Evolutionary conservation across 2,329 filamentous ascomycete species (phyloP).

Genomic region (Exophiala sp.): DNA sequence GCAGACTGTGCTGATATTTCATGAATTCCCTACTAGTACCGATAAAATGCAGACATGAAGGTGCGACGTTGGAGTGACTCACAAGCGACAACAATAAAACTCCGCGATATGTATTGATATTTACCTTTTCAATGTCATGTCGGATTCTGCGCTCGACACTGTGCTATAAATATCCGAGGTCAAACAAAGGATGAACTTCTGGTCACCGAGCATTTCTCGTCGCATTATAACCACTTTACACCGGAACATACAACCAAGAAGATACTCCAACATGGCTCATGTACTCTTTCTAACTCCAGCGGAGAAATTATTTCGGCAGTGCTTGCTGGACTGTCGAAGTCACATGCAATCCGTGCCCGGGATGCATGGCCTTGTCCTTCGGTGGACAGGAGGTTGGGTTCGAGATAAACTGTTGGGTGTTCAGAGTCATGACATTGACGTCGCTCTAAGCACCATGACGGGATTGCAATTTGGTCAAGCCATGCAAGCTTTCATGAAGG

Average conservation of each 20-base stretch:
- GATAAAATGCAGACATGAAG: too few relatives aligned
- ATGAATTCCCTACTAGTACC: too few relatives aligned
- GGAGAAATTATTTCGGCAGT: slow-evolving; percentile 28
- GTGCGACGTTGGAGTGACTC: too few relatives aligned
- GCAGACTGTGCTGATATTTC: too few relatives aligned
- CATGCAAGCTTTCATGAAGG: slow-evolving; percentile 41
- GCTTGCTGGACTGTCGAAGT: slow-evolving; percentile 27
- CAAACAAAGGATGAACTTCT: slow-evolving; percentile 8
- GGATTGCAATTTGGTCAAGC: slow-evolving; percentile 46
- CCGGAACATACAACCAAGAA: background rate
- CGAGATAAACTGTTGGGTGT: slow-evolving; percentile 48
- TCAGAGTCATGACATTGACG: slow-evolving; percentile 48
- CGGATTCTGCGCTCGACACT: too few relatives aligned
- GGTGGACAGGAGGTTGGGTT: slow-evolving; percentile 51
- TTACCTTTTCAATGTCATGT: background rate
- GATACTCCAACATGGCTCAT: slow-evolving; percentile 12
- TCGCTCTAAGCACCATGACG: slow-evolving; percentile 49
- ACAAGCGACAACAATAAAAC: too few relatives aligned
- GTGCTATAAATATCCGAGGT: too few relatives aligned
- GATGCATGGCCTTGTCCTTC: slow-evolving; percentile 37
- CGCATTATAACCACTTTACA: background rate
- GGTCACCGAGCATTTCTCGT: background rate
- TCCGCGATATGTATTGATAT: too few relatives aligned
- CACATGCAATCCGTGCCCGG: slow-evolving; percentile 21
- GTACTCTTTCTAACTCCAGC: slow-evolving; percentile 21